Percentiles rank a stretch among this genome's conserved stretches.
Evolutionary conservation across 495 filamentous ascomycete genomes (phyloP).

Genomic region (Neurospora sublineolata): DNA sequence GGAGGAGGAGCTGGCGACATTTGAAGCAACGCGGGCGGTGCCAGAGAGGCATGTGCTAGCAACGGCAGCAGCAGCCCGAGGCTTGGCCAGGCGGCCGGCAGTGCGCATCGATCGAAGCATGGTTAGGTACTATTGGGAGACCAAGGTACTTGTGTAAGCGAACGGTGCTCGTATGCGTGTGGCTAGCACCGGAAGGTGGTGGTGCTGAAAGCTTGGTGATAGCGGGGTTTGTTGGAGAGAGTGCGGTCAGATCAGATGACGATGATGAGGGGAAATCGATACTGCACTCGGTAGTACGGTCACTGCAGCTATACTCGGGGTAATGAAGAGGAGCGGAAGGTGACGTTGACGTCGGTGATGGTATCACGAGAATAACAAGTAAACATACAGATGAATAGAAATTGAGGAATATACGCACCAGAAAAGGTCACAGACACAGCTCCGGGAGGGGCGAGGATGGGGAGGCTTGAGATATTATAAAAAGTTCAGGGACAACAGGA

Average conservation of each 20-base stretch:
- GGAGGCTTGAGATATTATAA: neutral
- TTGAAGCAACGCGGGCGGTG: constrained; percentile 6
- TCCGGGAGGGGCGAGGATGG: neutral
- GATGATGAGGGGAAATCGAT: neutral
- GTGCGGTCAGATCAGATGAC: neutral
- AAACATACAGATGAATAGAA: neutral
- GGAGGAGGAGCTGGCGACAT: constrained; percentile 12
- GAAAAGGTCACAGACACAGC: neutral
- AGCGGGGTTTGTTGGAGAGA: neutral
- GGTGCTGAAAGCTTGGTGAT: neutral
- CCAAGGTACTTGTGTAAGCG: neutral
- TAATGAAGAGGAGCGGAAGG: neutral
- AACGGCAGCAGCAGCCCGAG: constrained; percentile 29
- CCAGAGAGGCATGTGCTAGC: constrained; percentile 26
- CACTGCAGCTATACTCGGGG: neutral
- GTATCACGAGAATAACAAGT: neutral
- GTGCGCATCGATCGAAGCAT: constrained; percentile 36
- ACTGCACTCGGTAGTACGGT: neutral
- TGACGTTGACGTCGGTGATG: neutral
- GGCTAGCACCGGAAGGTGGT: neutral
- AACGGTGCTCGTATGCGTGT: neutral
- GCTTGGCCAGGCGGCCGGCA: constrained; percentile 26
- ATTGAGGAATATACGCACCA: neutral
- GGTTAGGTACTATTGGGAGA: too few species aligned
- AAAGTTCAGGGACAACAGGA: neutral